These are phyloP conservation scores for Xylaria polymorpha DNA, from an alignment of 2,329 filamentous ascomycete species.

Conservation along the genomic window DNA sequence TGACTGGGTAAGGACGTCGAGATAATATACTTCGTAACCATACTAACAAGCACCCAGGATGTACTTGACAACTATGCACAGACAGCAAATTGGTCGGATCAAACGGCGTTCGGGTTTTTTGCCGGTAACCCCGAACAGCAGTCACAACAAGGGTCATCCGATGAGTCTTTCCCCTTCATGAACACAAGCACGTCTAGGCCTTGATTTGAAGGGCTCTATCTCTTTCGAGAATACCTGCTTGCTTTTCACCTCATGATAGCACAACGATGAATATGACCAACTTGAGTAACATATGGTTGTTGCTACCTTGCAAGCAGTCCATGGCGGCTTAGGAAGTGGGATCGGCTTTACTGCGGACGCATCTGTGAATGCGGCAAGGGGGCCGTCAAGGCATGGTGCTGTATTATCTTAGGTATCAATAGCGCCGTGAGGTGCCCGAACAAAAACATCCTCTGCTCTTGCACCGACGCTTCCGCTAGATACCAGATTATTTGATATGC, in stretches of 20 bases:
- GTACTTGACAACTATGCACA: slow-evolving; percentile 69
- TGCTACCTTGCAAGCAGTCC: not conserved
- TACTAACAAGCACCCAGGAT: slow-evolving; percentile 56
- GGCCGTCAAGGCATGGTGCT: slow-evolving; percentile 13
- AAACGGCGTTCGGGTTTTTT: slow-evolving; percentile 62
- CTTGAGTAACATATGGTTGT: not conserved
- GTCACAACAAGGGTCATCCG: slow-evolving; percentile 46
- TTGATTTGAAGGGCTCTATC: slow-evolving; percentile 18
- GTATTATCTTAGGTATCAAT: slow-evolving; percentile 28
- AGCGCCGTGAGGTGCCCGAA: slow-evolving; percentile 14
- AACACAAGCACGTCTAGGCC: slow-evolving; percentile 45
- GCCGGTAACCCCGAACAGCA: slow-evolving; percentile 49
- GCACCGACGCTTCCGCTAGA: not conserved
- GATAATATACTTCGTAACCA: slow-evolving; percentile 1
- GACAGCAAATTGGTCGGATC: slow-evolving; percentile 64
- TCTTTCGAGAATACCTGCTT: not conserved
- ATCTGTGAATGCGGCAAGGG: slow-evolving; percentile 10
- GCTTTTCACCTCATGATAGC: not conserved
- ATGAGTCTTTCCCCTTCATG: slow-evolving; percentile 49
- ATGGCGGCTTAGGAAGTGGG: not conserved
- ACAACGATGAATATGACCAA: slow-evolving; percentile 9
- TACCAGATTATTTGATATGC: not conserved
- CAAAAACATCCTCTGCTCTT: slow-evolving; percentile 33
- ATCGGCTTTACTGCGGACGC: slow-evolving; percentile 32
- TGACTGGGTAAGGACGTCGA: slow-evolving; percentile 64